Evolutionary conservation across 192 early-diverging fungal genomes (phyloP).

Genomic region (Coemansia sp.): DNA sequence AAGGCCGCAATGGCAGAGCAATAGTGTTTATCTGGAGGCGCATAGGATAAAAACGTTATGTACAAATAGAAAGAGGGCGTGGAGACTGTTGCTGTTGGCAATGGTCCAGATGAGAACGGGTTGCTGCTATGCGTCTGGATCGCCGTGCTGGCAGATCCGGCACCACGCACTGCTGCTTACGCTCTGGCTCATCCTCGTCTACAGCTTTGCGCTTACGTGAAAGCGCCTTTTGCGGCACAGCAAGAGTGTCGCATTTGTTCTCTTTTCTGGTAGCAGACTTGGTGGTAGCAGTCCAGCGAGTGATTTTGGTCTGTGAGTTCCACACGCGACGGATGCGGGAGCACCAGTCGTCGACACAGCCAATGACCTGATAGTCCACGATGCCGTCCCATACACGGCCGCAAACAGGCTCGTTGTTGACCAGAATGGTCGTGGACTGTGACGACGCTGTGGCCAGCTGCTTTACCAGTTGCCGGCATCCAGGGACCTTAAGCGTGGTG

Average conservation of each 20-base stretch:
- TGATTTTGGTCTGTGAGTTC: constrained; percentile 45
- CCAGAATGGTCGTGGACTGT: constrained; percentile 27
- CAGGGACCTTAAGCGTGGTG: constrained; percentile 56
- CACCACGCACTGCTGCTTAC: not conserved
- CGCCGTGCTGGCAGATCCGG: constrained; percentile 14
- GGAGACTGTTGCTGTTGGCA: constrained; percentile 8
- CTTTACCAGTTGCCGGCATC: constrained; percentile 48
- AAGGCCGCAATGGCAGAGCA: constrained; percentile 26
- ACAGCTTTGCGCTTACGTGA: constrained; percentile 1
- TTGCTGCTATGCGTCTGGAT: constrained; percentile 36
- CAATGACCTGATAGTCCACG: constrained; percentile 50
- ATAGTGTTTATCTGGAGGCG: not conserved
- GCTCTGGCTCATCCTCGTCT: not conserved
- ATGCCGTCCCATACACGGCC: constrained; percentile 48
- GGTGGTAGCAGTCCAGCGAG: constrained; percentile 29
- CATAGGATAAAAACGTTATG: constrained; percentile 6
- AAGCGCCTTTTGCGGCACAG: no score
- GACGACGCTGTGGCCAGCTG: constrained; percentile 36
- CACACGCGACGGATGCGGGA: constrained; percentile 33
- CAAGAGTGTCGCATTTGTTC: not conserved
- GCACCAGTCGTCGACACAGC: constrained; percentile 52
- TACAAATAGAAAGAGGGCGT: constrained; percentile 21
- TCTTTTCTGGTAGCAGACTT: not conserved
- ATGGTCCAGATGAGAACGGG: constrained; percentile 11
- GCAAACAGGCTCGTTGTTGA: constrained; percentile 54